Evolutionary conservation across 2,329 filamentous ascomycete species (phyloP).

Genomic region (Fusarium succisae): DNA sequence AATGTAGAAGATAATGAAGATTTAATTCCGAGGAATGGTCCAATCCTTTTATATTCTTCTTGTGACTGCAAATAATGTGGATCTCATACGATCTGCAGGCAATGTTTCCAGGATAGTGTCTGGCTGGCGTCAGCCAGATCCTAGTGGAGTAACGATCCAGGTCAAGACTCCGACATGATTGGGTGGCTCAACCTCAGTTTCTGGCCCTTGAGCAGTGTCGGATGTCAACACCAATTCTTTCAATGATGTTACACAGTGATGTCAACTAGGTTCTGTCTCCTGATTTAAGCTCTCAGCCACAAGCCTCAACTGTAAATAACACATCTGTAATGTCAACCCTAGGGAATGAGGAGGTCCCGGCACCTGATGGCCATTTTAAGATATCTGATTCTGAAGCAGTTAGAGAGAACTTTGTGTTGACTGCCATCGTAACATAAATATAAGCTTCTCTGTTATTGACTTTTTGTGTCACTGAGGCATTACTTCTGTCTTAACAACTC

Average conservation of each 20-base stretch:
- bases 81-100: neutral
- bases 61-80: neutral
- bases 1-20: neutral
- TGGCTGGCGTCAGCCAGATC: constrained; percentile 12
- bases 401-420: too few species aligned
- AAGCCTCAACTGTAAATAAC: too few species aligned
- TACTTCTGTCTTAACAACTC: too few species aligned
- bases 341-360: neutral
- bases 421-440: too few species aligned
- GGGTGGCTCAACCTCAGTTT: neutral
- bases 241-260: too few species aligned
- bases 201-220: neutral
- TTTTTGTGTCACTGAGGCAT: too few species aligned
- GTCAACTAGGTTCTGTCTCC: too few species aligned
- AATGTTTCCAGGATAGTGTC: neutral
- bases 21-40: neutral
- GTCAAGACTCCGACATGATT: neutral
- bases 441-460: too few species aligned
- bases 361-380: neutral
- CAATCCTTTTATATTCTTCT: neutral
- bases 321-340: too few species aligned
- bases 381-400: neutral
- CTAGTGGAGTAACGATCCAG: neutral
- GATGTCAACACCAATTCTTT: neutral
- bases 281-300: too few species aligned